Evolutionary conservation across 495 filamentous ascomycete genomes (phyloP).

Genomic region (Sordaria brevicollis): DNA sequence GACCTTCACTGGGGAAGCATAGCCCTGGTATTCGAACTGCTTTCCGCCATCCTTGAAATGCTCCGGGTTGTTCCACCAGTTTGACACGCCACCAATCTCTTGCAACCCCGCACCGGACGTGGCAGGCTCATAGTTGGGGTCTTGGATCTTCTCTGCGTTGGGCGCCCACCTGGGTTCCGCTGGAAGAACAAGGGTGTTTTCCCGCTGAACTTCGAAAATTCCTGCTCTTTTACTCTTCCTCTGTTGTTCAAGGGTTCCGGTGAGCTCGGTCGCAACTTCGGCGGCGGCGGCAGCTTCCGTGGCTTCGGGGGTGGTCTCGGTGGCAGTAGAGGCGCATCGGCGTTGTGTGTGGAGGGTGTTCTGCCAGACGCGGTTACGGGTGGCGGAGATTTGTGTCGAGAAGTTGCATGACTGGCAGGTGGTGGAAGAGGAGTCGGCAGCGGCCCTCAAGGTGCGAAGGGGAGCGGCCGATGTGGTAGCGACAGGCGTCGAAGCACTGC

Average conservation of each 20-base stretch:
- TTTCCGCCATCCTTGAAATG: conserved; percentile 29
- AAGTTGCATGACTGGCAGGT: not conserved
- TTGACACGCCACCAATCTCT: conserved; percentile 41
- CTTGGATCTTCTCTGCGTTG: conserved; percentile 16
- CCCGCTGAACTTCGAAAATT: not conserved
- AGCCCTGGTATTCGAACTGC: conserved; percentile 22
- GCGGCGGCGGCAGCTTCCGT: not conserved
- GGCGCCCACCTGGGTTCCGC: conserved; percentile 1
- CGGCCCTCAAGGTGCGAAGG: conserved; percentile 8
- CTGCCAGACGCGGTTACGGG: conserved; percentile 3
- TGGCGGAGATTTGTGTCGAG: conserved; percentile 1
- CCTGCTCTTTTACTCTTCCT: not conserved
- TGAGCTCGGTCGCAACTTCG: not conserved
- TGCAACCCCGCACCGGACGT: conserved; percentile 46
- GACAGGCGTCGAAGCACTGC: conserved; percentile 8
- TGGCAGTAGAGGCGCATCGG: conserved; percentile 13
- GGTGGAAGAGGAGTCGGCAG: not conserved
- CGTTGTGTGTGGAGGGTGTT: conserved; percentile 5
- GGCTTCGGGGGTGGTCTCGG: not conserved
- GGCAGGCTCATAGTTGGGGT: conserved; percentile 47
- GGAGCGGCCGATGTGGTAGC: not conserved
- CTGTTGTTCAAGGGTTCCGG: not conserved
- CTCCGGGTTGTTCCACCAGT: conserved; percentile 37
- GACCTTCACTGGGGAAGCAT: conserved; percentile 26
- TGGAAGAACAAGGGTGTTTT: conserved; percentile 17